Base-by-base conservation (phyloP, 805 yeast species). In the Clavispora santaluciae region DNA sequence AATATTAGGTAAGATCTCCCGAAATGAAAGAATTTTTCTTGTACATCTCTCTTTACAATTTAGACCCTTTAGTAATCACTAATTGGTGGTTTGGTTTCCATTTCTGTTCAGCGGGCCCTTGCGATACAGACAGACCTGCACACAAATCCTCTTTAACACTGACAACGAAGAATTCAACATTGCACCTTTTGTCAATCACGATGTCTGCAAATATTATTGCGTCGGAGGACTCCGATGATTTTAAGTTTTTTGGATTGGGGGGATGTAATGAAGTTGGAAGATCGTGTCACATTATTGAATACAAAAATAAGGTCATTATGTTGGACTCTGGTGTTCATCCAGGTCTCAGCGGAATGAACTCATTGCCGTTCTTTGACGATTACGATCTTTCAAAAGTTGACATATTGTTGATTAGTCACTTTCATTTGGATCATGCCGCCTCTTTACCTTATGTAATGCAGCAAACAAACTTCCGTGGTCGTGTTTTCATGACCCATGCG, bases 221-320 rank as follows among this genome's bases (percentile, higher is more conserved):
- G 11, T 24, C 42, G 10, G 68, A 65, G 39, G 66, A 59, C 41
- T 52, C 66, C 35, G 74, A 69, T 23, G 59, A 59, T 49, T 69
- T 70, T 56, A 78, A 78, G 58, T 93, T 93, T 67, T 78, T 86
- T 45, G 90, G 95, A 18, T 74, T 93, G 6, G 99, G 99, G 6
- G 99, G 98, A n/a, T 95, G 98, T 48, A 87, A 85, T 52, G 99
- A 93, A 60, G 99, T 93, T 6, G 99, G 99, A 3, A 68, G 99
- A 44, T 87, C 96, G 24, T 91, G 98, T 57, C 99, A 93, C 57
- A 81, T 93, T 33, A 70, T 93, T 23, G 90, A 86, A 51, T 93
- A 84, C 64, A 89, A 88, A 59, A 96, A 95, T 43, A 91, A 93
- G 57, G 90, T 91, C 5, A 83, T 93, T 37, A 93, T 93, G 99